Base-by-base conservation (phyloP, 1,284 basidiomycete genomes). In the Trametes versicolor region DNA sequence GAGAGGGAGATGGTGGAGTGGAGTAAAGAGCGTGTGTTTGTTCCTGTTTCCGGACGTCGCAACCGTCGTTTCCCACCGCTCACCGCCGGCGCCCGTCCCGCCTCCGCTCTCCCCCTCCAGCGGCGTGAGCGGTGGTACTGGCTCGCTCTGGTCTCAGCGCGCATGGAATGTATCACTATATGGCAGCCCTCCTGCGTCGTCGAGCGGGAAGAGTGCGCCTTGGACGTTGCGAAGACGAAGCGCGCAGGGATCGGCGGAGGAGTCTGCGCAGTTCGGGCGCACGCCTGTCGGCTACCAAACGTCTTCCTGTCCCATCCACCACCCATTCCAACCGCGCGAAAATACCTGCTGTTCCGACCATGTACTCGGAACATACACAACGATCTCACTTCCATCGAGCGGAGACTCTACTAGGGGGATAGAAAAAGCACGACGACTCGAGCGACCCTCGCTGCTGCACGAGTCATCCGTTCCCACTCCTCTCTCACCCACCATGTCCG, bases 1-100 rank as follows among this genome's bases (percentile, higher is more conserved):
- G 58, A 62, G 61, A 60, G 55, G 23, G 65, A 65, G 74, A 67
- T 71, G 73, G 69, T 68, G 71, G 70, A 66, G 64, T 60, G 63
- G 68, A 65, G 64, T 64, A 65, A 74, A 74, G 68, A 65, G 72
- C 72, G 74, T 72, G 72, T 74, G 70, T 74, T 76, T 74, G 73
- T 63, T 50, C 58, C 66, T 73, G 74, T 75, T 72, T 70, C 58
- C 45, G 13, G 29, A 13, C 23, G 58, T 69, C 60, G 65, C 63
- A 63, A 66, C 65, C 34, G 63, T 58, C 50, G 52, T 64, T 61
- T 65, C 59, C 64, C 62, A 65, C 64, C 57, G 29, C 34, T 19
- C 55, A 6, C 37, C 13, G 19, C 43, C 45, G 32, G 39, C 55
- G 41, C 49, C 53, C 53, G 53, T 19, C 39, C 47, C 48, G 41